These are phyloP conservation scores for Exophiala dermatitidis DNA, from an alignment of 2,329 filamentous ascomycete genomes.

Conservation along the genomic window DNA sequence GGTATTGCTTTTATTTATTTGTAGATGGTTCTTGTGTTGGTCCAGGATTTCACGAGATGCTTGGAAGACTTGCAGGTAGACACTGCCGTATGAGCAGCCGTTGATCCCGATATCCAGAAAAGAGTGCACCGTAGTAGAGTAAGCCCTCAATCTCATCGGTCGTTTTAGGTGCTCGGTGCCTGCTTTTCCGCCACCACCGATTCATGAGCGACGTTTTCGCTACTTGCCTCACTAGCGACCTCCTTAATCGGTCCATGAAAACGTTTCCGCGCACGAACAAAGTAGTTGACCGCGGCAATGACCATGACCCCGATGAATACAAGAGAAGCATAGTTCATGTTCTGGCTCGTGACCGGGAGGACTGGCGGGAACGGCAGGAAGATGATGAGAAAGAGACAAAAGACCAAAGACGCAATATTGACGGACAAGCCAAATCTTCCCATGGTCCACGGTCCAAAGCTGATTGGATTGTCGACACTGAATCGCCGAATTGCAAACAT, in stretches of 20 bases:
- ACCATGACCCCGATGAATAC: slow-evolving; percentile 21
- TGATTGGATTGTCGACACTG: slow-evolving; percentile 14
- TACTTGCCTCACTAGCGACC: slow-evolving; percentile 14
- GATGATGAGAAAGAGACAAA: slow-evolving; percentile 30
- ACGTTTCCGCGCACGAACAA: slow-evolving; percentile 12
- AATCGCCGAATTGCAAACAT: slow-evolving; percentile 13
- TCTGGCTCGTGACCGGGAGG: slow-evolving; percentile 31
- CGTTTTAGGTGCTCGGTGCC: neutral
- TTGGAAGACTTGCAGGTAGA: no score
- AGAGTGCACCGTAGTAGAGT: no score
- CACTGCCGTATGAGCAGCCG: no score
- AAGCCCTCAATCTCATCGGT: neutral
- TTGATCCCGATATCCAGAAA: no score
- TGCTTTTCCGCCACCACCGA: slow-evolving; percentile 11
- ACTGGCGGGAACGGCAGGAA: slow-evolving; percentile 32
- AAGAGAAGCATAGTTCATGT: slow-evolving; percentile 31
- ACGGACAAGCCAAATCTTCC: slow-evolving; percentile 29
- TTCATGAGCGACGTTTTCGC: slow-evolving; percentile 14
- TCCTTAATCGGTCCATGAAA: slow-evolving; percentile 24
- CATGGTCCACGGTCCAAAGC: slow-evolving; percentile 29
- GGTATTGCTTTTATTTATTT: no score
- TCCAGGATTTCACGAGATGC: no score
- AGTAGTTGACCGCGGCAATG: slow-evolving; percentile 13
- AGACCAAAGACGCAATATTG: slow-evolving; percentile 31
- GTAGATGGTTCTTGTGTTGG: no score